Evolutionary conservation across 2,329 filamentous ascomycete species (phyloP).

Genomic region (Sporothrix pallida): DNA sequence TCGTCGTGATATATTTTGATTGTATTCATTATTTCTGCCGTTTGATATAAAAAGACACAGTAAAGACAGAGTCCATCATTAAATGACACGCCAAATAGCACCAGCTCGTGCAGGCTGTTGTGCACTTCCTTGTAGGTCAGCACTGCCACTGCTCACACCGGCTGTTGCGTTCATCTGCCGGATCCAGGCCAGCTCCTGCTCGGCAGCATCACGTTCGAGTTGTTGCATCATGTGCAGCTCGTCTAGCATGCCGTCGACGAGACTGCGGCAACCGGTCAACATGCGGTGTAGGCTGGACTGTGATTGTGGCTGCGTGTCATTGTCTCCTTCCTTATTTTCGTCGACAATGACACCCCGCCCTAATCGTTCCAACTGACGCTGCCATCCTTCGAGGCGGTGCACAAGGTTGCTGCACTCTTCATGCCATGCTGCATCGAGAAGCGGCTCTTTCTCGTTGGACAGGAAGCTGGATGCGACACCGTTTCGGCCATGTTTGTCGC

Average conservation of each 20-base stretch:
- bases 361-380: constrained; percentile 33
- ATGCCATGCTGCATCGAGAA: constrained; percentile 63
- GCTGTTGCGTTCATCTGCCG: constrained; percentile 56
- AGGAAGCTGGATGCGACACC: constrained; percentile 40
- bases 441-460: constrained; percentile 45
- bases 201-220: constrained; percentile 63
- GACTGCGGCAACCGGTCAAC: constrained; percentile 53
- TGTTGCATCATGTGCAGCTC: constrained; percentile 67
- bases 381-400: constrained; percentile 56
- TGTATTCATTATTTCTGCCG: no score
- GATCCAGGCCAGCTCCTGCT: constrained; percentile 65
- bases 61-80: constrained; percentile 16
- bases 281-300: constrained; percentile 54
- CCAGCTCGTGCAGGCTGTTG: constrained; percentile 47
- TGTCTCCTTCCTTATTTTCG: background rate
- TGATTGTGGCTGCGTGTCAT: constrained; percentile 40
- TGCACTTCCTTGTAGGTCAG: constrained; percentile 40
- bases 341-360: background rate
- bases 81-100: constrained; percentile 55
- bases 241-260: constrained; percentile 65
- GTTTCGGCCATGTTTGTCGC: background rate
- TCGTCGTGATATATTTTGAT: background rate
- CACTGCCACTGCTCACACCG: constrained; percentile 34
- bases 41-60: no score
- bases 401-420: constrained; percentile 60